Evolutionary conservation across 306 rosid genomes (phyloP).

Genomic region (Pyrus communis): DNA sequence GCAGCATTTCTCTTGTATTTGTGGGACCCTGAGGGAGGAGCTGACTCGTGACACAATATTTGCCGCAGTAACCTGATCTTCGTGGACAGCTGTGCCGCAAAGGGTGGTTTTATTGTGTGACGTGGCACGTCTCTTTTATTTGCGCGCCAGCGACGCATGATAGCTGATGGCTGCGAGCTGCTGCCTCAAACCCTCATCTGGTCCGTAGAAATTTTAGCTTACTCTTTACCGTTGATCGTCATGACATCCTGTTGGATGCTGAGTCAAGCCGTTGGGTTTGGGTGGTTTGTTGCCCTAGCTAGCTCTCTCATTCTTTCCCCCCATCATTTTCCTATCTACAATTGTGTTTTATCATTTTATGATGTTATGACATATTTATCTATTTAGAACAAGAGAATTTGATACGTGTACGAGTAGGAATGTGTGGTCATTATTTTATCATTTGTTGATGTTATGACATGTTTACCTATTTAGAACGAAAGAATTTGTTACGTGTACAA

Average conservation of each 20-base stretch:
- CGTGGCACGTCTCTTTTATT: neutral
- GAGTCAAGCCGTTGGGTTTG: too few relatives aligned
- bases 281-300: neutral
- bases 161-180: neutral
- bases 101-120: neutral
- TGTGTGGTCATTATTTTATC: too few relatives aligned
- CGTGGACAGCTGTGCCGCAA: constrained; percentile 1
- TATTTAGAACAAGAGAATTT: too few relatives aligned
- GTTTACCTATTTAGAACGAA: too few relatives aligned
- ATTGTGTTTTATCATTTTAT: too few relatives aligned
- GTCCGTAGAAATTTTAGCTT: neutral
- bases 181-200: neutral
- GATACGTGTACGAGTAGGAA: too few relatives aligned
- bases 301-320: neutral
- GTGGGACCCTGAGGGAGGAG: neutral
- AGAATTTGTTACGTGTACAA: too few relatives aligned
- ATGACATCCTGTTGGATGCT: neutral
- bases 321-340: too few relatives aligned
- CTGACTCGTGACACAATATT: neutral
- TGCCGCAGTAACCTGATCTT: neutral
- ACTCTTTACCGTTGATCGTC: neutral
- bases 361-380: too few relatives aligned
- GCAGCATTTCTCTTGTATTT: neutral
- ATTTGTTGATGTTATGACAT: too few relatives aligned
- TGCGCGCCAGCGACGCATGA: neutral